Evolutionary conservation across 2,329 filamentous ascomycete genomes (phyloP).

Genomic region (Claviceps digitariae): DNA sequence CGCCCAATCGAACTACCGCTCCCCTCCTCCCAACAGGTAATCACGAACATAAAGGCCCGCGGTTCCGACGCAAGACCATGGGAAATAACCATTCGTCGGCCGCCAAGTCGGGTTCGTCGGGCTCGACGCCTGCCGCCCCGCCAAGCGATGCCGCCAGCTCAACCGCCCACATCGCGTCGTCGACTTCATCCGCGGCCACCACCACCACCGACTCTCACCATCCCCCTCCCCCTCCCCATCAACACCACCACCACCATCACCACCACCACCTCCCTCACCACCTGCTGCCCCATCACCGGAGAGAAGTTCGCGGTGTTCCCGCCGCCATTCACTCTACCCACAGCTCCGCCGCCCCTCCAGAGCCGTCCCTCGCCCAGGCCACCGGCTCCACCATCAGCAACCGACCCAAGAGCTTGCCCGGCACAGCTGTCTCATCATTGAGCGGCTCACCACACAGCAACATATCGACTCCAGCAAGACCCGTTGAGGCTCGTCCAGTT

Average conservation of each 20-base stretch:
- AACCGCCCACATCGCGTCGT: slow-evolving; percentile 2
- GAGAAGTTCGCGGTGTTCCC: slow-evolving; percentile 34
- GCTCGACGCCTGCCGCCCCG: slow-evolving; percentile 11
- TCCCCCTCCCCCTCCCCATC: not conserved
- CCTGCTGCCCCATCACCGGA: slow-evolving; percentile 17
- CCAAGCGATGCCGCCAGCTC: slow-evolving; percentile 13
- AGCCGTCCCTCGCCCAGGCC: slow-evolving; percentile 48
- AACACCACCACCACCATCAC: not conserved
- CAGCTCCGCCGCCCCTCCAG: slow-evolving; percentile 44
- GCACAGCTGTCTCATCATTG: slow-evolving; percentile 35
- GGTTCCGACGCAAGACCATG: slow-evolving; percentile 14
- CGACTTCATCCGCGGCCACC: not conserved
- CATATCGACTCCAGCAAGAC: slow-evolving; percentile 16
- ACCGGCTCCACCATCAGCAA: slow-evolving; percentile 40
- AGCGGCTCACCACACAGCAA: slow-evolving; percentile 32
- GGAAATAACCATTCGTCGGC: slow-evolving; percentile 26
- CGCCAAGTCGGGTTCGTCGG: slow-evolving; percentile 22
- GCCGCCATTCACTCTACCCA: slow-evolving; percentile 41
- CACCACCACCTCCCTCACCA: slow-evolving; percentile 6
- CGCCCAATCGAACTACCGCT: not conserved
- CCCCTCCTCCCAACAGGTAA: not conserved
- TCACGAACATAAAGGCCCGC: not conserved
- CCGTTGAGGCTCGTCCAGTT: slow-evolving; percentile 12
- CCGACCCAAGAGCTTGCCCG: slow-evolving; percentile 32
- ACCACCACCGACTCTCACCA: slow-evolving; percentile 1